A percentile compares a stretch with the other conserved stretches of the same genome.
Conservation (phyloP, 805 yeast species). For the Saturnispora dispora region DNA sequence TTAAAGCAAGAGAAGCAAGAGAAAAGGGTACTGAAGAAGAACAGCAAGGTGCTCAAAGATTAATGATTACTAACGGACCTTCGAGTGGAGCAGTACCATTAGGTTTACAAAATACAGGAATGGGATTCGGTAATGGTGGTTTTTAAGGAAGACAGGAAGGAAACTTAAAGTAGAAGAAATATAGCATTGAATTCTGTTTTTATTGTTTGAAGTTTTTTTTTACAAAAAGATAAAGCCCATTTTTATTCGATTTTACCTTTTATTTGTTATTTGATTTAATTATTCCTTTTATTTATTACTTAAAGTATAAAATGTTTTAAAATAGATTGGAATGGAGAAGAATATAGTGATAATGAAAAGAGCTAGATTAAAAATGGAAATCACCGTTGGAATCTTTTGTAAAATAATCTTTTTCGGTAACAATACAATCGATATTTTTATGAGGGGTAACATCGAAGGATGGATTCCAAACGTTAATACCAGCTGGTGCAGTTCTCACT, state of each 20-base stretch:
- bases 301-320: conserved; percentile 2
- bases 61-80: conserved; percentile 73
- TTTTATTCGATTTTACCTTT: neutral
- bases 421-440: conserved; percentile 73
- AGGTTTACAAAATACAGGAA: conserved; percentile 64
- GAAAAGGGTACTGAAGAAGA: conserved; percentile 42
- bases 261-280: conserved; percentile 5
- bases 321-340: conserved; percentile 2
- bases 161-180: neutral
- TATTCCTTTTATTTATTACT: conserved; percentile 3
- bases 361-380: conserved; percentile 27
- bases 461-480: conserved; percentile 89
- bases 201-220: too few species aligned
- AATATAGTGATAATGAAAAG: neutral
- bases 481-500: conserved; percentile 78
- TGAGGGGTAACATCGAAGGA: conserved; percentile 92
- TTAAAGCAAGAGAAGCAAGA: conserved; percentile 58
- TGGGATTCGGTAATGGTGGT: conserved; percentile 54
- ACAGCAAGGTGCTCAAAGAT: conserved; percentile 51
- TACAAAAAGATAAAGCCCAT: neutral
- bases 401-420: conserved; percentile 66
- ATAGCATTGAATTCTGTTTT: neutral
- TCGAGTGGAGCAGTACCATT: conserved; percentile 28
- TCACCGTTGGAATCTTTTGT: conserved; percentile 42
- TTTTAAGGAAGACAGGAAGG: conserved; percentile 19